These are phyloP conservation scores for Acanthochlamys bracteata DNA, from an alignment of 106 monocot genomes.

Conservation along the genomic window DNA sequence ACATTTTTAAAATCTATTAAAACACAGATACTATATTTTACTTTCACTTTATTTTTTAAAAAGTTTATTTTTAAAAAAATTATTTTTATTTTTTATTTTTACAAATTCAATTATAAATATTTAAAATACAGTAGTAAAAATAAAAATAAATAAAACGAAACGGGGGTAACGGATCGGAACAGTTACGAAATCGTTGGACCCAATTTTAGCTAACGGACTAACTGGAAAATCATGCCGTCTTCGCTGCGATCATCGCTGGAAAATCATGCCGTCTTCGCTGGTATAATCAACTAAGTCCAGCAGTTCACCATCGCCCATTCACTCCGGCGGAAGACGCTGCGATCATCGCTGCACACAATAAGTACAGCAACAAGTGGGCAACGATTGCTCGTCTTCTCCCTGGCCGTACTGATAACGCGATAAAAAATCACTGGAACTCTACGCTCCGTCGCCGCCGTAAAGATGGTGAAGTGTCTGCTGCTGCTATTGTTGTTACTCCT, in stretches of 20 bases:
- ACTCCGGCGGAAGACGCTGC: conserved; percentile 31
- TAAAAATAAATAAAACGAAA: too few species aligned
- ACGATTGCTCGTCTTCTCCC: conserved; percentile 39
- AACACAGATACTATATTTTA: too few species aligned
- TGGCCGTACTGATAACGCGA: conserved; percentile 50
- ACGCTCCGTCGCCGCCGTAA: conserved; percentile 27
- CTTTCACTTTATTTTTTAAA: too few species aligned
- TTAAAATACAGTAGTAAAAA: too few species aligned
- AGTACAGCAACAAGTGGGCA: conserved; percentile 32
- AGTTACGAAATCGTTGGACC: too few species aligned
- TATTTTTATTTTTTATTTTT: too few species aligned
- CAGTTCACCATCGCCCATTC: conserved; percentile 32
- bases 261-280: conserved; percentile 35
- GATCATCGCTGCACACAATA: conserved; percentile 23
- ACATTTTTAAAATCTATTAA: too few species aligned
- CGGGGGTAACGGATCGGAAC: too few species aligned
- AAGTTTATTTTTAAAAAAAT: too few species aligned
- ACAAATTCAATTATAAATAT: too few species aligned
- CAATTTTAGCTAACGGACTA: too few species aligned
- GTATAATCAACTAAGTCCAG: conserved; percentile 42
- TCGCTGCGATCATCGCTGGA: conserved; percentile 30
- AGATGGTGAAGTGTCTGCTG: neutral
- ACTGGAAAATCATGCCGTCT: conserved; percentile 34
- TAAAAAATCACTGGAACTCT: conserved; percentile 67
- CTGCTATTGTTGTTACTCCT: neutral